These are phyloP conservation scores for Boletus eberwhitei DNA, from an alignment of 768 basidiomycete species.

Conservation along the genomic window DNA sequence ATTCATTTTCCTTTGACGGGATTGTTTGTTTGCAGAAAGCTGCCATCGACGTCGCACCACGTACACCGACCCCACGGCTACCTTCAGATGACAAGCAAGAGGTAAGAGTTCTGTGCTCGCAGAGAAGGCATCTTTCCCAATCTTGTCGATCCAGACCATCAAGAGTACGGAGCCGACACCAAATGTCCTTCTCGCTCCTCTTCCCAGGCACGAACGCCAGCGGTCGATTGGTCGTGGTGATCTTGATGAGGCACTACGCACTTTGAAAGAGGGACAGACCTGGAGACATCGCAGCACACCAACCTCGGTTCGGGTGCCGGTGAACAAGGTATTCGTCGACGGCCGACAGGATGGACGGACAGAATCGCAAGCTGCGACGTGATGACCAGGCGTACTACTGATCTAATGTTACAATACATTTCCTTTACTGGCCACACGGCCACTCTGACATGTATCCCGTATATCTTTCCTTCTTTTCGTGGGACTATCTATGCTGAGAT, in stretches of 20 bases:
- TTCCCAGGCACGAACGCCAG: constrained; percentile 41
- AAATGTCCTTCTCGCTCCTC: constrained; percentile 34
- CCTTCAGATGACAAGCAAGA: background rate
- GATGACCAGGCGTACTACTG: background rate
- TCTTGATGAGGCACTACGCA: constrained; percentile 81
- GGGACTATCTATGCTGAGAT: background rate
- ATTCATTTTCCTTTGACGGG: background rate
- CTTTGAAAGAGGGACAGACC: constrained; percentile 59
- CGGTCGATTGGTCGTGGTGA: constrained; percentile 72
- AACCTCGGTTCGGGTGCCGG: constrained; percentile 10
- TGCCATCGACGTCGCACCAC: constrained; percentile 50
- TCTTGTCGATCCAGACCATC: constrained; percentile 37
- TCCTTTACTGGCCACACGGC: background rate
- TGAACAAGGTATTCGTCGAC: constrained; percentile 28
- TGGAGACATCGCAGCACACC: constrained; percentile 11
- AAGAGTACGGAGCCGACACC: constrained; percentile 32
- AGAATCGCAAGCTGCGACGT: background rate
- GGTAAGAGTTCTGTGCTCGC: constrained; percentile 2
- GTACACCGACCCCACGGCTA: background rate
- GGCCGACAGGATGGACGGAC: constrained; percentile 18
- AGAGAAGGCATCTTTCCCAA: background rate
- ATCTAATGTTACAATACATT: background rate
- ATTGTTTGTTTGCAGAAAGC: constrained; percentile 50
- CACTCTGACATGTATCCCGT: background rate
- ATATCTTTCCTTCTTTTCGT: background rate